Percentiles rank a stretch among this genome's conserved stretches.
These are phyloP conservation scores for Psilocybe subaeruginosa DNA, from an alignment of 768 basidiomycete genomes.

Conservation along the genomic window DNA sequence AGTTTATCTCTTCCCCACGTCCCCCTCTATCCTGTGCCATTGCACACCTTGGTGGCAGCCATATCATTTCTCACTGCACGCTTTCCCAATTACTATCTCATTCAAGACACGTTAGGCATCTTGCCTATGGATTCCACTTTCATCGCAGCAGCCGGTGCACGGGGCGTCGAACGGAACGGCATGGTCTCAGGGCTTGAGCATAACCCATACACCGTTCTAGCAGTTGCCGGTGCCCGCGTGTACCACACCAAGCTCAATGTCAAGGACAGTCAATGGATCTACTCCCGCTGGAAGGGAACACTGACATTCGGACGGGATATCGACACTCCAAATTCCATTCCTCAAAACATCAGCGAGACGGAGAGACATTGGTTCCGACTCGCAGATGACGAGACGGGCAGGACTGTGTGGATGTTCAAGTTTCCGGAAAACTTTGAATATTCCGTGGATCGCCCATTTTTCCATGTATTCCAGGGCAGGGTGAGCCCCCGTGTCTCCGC, in stretches of 20 bases:
- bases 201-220: slow-evolving; percentile 47
- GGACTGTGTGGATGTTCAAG: slow-evolving; percentile 71
- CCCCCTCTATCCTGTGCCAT: slow-evolving; percentile 1
- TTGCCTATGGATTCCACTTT: slow-evolving; percentile 19
- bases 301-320: slow-evolving; percentile 55
- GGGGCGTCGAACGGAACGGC: slow-evolving; percentile 20
- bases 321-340: slow-evolving; percentile 33
- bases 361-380: slow-evolving; percentile 66
- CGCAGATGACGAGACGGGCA: slow-evolving; percentile 56
- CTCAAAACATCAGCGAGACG: slow-evolving; percentile 23
- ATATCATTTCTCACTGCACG: neutral
- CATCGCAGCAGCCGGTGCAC: slow-evolving; percentile 18
- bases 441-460: slow-evolving; percentile 85
- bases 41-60: neutral
- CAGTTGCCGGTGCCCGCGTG: slow-evolving; percentile 57
- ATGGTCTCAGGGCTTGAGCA: slow-evolving; percentile 32
- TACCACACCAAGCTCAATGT: slow-evolving; percentile 59
- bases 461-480: slow-evolving; percentile 86
- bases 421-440: slow-evolving; percentile 68
- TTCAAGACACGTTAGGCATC: neutral
- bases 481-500: slow-evolving; percentile 49
- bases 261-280: slow-evolving; percentile 56
- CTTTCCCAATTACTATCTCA: neutral
- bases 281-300: slow-evolving; percentile 61
- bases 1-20: slow-evolving; percentile 8